phyloP scores from a whole-genome alignment of 306 rosid species.

The Quercus variabilis region DNA sequence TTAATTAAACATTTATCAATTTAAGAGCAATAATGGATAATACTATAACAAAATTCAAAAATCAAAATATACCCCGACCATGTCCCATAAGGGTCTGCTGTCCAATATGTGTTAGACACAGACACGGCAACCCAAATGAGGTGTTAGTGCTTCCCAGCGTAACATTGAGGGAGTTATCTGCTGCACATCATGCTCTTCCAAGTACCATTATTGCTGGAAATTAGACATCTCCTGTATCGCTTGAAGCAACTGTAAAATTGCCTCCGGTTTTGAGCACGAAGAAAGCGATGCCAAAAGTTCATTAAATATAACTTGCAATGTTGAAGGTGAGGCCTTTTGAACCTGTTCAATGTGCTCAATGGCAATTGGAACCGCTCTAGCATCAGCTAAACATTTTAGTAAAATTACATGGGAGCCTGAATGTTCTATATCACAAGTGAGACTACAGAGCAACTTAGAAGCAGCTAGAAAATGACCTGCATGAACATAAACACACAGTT shows the following conservation, averaged over 20 bases:
- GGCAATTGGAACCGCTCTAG: conserved; percentile 51
- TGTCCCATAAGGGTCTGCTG: too few species aligned
- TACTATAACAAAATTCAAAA: too few species aligned
- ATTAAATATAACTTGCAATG: conserved; percentile 43
- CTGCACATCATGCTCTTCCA: conserved; percentile 19
- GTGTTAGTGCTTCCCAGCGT: too few species aligned
- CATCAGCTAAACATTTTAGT: conserved; percentile 63
- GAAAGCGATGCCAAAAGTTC: conserved; percentile 66
- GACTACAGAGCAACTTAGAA: conserved; percentile 58
- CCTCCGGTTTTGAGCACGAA: conserved; percentile 48
- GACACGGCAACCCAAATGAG: too few species aligned
- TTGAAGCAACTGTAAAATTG: conserved; percentile 54
- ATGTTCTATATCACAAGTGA: conserved; percentile 29
- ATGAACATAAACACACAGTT: neutral
- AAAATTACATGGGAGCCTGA: conserved; percentile 55
- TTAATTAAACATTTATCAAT: too few species aligned
- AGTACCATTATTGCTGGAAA: conserved; percentile 16
- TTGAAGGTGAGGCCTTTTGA: conserved; percentile 43
- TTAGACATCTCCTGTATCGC: conserved; percentile 32
- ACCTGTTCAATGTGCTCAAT: conserved; percentile 61
- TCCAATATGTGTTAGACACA: too few species aligned
- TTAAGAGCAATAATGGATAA: too few species aligned
- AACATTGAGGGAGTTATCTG: neutral
- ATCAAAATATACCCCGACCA: too few species aligned
- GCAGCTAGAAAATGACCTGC: conserved; percentile 71